These are phyloP conservation scores for Parascedosporium putredinis DNA, from an alignment of 2,329 filamentous ascomycete genomes.

Conservation along the genomic window DNA sequence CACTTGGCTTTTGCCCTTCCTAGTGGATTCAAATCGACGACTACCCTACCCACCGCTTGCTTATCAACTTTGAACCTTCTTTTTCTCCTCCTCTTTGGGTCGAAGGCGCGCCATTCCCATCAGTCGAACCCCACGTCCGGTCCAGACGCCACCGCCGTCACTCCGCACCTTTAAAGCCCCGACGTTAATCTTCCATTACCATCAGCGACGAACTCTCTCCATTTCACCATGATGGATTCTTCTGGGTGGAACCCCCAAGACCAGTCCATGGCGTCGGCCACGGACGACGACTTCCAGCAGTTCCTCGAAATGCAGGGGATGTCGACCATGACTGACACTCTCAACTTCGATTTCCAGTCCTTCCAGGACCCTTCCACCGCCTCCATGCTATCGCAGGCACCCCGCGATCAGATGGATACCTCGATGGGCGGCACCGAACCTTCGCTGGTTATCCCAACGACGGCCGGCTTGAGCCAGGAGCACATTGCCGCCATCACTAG, in stretches of 20 bases:
- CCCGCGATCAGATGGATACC: slow-evolving; percentile 34
- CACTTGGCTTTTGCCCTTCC: too few species aligned
- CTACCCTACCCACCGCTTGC: too few species aligned
- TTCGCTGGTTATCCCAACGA: slow-evolving; percentile 23
- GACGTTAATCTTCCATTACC: too few species aligned
- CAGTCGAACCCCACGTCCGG: too few species aligned
- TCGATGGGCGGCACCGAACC: slow-evolving; percentile 37
- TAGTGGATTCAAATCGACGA: too few species aligned
- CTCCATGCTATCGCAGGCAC: slow-evolving; percentile 18
- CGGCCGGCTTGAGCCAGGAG: slow-evolving; percentile 11
- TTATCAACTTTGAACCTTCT: too few species aligned
- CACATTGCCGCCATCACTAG: slow-evolving; percentile 39
- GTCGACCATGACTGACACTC: slow-evolving; percentile 38
- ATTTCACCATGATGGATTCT: slow-evolving; percentile 32
- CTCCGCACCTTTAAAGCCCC: too few species aligned
- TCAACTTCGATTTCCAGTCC: slow-evolving; percentile 51
- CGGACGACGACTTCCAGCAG: slow-evolving; percentile 54
- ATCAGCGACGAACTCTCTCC: background rate
- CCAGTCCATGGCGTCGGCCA: slow-evolving; percentile 37
- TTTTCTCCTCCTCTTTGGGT: too few species aligned
- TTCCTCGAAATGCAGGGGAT: slow-evolving; percentile 52
- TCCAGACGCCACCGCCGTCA: too few species aligned
- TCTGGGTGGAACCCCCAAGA: slow-evolving; percentile 46
- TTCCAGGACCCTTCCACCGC: slow-evolving; percentile 33
- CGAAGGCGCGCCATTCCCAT: too few species aligned